Evolutionary conservation across 2,329 filamentous ascomycete species (phyloP), one percentile per base, ranked within the genome.

Genomic region (Periconia sp.): DNA sequence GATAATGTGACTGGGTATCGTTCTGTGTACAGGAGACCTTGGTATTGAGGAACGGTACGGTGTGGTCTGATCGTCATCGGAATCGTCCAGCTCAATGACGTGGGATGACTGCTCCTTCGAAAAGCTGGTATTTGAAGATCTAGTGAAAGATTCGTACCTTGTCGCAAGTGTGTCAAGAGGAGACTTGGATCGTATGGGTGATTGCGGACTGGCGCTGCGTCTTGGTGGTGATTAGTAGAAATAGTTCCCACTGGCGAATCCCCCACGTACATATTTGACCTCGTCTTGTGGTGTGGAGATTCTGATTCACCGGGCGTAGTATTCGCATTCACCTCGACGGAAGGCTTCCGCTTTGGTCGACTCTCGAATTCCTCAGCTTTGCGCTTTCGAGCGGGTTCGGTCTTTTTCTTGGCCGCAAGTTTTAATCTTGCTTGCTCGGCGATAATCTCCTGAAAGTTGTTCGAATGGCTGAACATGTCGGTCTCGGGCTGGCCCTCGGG

Each of bases 391-490:
- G 65, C 66, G 46, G 62, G 63, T 37, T 62, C 60, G 19, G 51
- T 51, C 43, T 59, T 60, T 52, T 41, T 65, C 58, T 57, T 68
- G 17, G 59, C 57, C 23, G 67, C 65, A 41, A 65, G 66, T 41
- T 70, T 66, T 31, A 61, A 57, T 27, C 64, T 69, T 51, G 72
- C 62, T 45, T 78, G 59, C 43, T 76, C 70, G 33, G 74, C 70
- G 14, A 77, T 65, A 46, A 75, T 69, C 9, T 73, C 68, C 17
- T 62, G 57, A 61, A 74, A 77, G 19, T 71, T 65, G 47, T 65
- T 70, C 2, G 75, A 73, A 50, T 78, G 76, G 49, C 74, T 77
- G 59, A 80, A 80, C 27, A 80, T 70, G 59, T 75, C 69, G 17
- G 51, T 47, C 18, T 54, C 31, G 49, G 66, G 60, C 31, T 70